A percentile compares a stretch with the other conserved stretches of the same genome.
These are phyloP conservation scores for Aurifilum marmelostoma DNA, from an alignment of 2,329 filamentous ascomycete genomes.

Conservation along the genomic window DNA sequence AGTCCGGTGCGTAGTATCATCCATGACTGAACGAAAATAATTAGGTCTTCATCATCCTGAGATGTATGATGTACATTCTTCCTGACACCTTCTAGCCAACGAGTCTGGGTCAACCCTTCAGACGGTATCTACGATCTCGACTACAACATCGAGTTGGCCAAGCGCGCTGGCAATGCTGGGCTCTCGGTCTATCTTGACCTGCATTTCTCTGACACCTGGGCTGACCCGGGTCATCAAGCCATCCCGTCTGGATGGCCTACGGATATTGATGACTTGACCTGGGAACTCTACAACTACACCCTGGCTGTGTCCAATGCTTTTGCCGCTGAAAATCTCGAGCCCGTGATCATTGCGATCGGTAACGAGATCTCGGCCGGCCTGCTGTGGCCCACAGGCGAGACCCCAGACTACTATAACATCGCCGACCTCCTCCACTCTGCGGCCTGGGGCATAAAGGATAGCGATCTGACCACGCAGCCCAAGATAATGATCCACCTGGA, in stretches of 20 bases:
- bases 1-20: constrained; percentile 66
- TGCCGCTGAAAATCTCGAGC: constrained; percentile 54
- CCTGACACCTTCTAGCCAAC: constrained; percentile 52
- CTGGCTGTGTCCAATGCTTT: constrained; percentile 65
- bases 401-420: constrained; percentile 61
- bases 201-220: constrained; percentile 72
- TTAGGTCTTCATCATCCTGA: too few relatives aligned
- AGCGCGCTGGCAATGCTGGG: constrained; percentile 64
- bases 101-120: constrained; percentile 71
- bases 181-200: constrained; percentile 65
- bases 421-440: constrained; percentile 67
- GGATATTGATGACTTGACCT: constrained; percentile 59
- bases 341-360: constrained; percentile 69
- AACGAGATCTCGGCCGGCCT: constrained; percentile 73
- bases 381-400: constrained; percentile 66
- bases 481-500: constrained; percentile 77
- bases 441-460: constrained; percentile 66
- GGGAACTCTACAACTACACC: constrained; percentile 71
- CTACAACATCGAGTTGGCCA: constrained; percentile 70
- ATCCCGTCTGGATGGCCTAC: constrained; percentile 68
- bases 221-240: constrained; percentile 65
- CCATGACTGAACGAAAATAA: too few relatives aligned
- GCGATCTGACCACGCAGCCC: constrained; percentile 57
- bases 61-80: too few relatives aligned
- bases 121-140: constrained; percentile 69